phyloP scores from a whole-genome alignment of 2,329 filamentous ascomycete genomes.

The Pseudogymnoascus sp. region DNA sequence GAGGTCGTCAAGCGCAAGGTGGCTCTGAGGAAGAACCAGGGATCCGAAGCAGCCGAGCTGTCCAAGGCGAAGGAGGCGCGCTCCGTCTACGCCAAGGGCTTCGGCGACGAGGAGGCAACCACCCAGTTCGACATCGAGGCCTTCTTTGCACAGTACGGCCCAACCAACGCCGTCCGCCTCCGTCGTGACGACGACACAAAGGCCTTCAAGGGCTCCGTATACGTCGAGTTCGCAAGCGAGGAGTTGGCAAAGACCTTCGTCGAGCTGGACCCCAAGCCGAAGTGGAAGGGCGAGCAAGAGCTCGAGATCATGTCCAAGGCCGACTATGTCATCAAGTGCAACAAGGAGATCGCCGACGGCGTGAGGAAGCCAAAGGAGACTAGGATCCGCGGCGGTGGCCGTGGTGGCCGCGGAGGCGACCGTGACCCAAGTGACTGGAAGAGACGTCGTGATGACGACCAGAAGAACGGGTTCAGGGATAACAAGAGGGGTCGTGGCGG shows the following conservation, averaged over 20 bases:
- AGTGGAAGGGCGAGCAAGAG: slow-evolving; percentile 66
- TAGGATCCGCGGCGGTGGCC: slow-evolving; percentile 19
- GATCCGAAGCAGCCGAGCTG: slow-evolving; percentile 35
- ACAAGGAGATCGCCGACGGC: slow-evolving; percentile 60
- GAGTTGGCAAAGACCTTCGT: slow-evolving; percentile 76
- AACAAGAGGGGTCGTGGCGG: slow-evolving; percentile 31
- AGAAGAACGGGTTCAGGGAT: slow-evolving; percentile 48
- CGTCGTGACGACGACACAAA: slow-evolving; percentile 62
- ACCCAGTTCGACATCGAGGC: slow-evolving; percentile 92
- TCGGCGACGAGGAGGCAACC: slow-evolving; percentile 71
- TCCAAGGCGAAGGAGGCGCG: slow-evolving; percentile 56
- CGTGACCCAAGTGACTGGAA: slow-evolving; percentile 53
- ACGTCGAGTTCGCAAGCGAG: slow-evolving; percentile 80
- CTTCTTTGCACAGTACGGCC: slow-evolving; percentile 76
- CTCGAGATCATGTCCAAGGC: slow-evolving; percentile 81
- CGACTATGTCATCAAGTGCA: slow-evolving; percentile 75
- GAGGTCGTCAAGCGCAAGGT: slow-evolving; percentile 71
- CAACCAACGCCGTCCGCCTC: slow-evolving; percentile 75
- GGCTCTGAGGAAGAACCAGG: slow-evolving; percentile 49
- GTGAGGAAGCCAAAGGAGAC: slow-evolving; percentile 50
- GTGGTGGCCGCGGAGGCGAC: slow-evolving; percentile 31
- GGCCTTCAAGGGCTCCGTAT: slow-evolving; percentile 91
- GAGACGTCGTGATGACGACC: slow-evolving; percentile 52
- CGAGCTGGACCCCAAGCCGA: slow-evolving; percentile 67
- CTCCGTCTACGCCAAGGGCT: slow-evolving; percentile 89